These are phyloP conservation scores for Claviceps pusilla DNA, from an alignment of 2,329 filamentous ascomycete genomes.

Conservation along the genomic window DNA sequence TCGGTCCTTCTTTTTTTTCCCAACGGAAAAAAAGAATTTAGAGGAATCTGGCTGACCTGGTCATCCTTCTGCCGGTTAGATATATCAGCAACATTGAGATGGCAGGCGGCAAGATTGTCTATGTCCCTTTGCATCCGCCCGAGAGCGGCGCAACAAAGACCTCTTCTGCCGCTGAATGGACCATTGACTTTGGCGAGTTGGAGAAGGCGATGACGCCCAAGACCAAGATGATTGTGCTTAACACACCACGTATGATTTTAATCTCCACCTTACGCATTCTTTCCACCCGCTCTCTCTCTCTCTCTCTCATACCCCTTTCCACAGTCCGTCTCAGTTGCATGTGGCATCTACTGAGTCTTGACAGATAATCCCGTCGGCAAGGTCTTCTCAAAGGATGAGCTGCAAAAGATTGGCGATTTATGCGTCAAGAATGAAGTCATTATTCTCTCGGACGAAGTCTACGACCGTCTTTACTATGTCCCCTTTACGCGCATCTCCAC, in stretches of 20 bases:
- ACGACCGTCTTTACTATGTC: conserved; percentile 87
- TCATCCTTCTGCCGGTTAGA: conserved; percentile 7
- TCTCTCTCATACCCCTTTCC: too few relatives aligned
- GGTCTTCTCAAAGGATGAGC: conserved; percentile 73
- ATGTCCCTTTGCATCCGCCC: conserved; percentile 88
- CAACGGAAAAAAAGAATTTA: too few relatives aligned
- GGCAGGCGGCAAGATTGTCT: conserved; percentile 87
- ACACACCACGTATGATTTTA: conserved; percentile 45
- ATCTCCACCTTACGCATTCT: too few relatives aligned
- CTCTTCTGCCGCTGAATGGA: conserved; percentile 78
- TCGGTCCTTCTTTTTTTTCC: too few relatives aligned
- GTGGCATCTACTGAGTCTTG: neutral
- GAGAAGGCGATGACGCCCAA: conserved; percentile 66
- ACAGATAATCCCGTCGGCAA: conserved; percentile 90
- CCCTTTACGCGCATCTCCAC: conserved; percentile 89
- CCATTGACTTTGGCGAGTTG: conserved; percentile 68
- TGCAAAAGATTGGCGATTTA: conserved; percentile 70
- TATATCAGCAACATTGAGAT: conserved; percentile 97
- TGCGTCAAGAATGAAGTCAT: conserved; percentile 89
- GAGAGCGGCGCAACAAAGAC: conserved; percentile 63
- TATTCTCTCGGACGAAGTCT: conserved; percentile 84
- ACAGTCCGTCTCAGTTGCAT: neutral
- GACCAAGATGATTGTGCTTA: conserved; percentile 93
- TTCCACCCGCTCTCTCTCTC: neutral
- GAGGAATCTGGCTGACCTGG: neutral